phyloP scores from a whole-genome alignment of 768 basidiomycete genomes.

The Mycena vulgaris region DNA sequence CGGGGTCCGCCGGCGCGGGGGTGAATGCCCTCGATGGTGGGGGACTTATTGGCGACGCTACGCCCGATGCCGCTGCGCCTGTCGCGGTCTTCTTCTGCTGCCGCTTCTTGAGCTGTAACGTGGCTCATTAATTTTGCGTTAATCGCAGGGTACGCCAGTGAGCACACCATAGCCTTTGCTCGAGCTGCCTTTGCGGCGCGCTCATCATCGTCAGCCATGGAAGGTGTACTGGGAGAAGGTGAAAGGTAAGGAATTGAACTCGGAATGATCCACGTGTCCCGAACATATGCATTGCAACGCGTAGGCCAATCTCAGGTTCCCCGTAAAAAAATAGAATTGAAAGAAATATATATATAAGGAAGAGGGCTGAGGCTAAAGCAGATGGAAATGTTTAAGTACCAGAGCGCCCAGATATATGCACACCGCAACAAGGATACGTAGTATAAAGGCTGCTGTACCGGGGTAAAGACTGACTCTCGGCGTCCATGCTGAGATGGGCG shows the following conservation, averaged over 20 bases:
- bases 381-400: constrained; percentile 30
- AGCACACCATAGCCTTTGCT: constrained; percentile 84
- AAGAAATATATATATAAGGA: constrained; percentile 37
- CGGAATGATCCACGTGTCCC: constrained; percentile 33
- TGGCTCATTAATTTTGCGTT: constrained; percentile 19
- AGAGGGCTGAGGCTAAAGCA: constrained; percentile 31
- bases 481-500: constrained; percentile 63
- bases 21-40: constrained; percentile 67
- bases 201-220: constrained; percentile 77
- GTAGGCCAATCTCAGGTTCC: no score
- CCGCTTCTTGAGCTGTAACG: constrained; percentile 81
- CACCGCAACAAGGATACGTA: constrained; percentile 28
- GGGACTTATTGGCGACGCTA: constrained; percentile 60
- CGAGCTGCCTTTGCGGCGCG: constrained; percentile 87
- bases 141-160: constrained; percentile 11
- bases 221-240: neutral
- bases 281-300: no score
- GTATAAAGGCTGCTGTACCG: constrained; percentile 53
- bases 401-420: constrained; percentile 37
- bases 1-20: constrained; percentile 62
- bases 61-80: constrained; percentile 49
- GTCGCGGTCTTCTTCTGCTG: constrained; percentile 79
- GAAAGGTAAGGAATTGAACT: neutral
- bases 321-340: constrained; percentile 39
- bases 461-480: constrained; percentile 77